These are phyloP conservation scores for Nicotiana attenuata DNA, from an alignment of 257 asterid species.

Conservation along the genomic window DNA sequence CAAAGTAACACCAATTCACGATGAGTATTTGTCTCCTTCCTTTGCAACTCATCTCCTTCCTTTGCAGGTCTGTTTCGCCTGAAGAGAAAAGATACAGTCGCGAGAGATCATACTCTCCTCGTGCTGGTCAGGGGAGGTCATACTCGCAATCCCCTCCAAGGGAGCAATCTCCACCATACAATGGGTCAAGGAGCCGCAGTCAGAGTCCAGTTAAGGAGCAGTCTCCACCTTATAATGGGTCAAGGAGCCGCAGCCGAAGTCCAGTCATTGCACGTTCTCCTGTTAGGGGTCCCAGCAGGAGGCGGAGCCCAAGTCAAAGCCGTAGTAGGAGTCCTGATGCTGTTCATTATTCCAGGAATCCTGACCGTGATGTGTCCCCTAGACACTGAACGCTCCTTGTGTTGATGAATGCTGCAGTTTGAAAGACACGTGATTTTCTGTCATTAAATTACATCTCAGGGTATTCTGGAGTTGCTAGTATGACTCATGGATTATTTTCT, in stretches of 20 bases:
- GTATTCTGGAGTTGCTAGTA: not conserved
- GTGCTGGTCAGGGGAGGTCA: constrained; percentile 17
- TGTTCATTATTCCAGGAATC: constrained; percentile 7
- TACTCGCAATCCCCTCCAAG: constrained; percentile 43
- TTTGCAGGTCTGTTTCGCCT: constrained; percentile 67
- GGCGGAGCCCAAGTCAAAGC: constrained; percentile 25
- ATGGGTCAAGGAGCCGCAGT: constrained; percentile 39
- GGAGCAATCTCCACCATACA: constrained; percentile 22
- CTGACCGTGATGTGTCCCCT: constrained; percentile 7
- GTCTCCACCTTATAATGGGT: constrained; percentile 39
- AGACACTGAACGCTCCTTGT: not conserved
- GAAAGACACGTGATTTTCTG: not conserved
- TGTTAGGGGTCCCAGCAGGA: constrained; percentile 10
- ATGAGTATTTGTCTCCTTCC: not conserved
- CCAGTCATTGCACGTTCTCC: constrained; percentile 33
- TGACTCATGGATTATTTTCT: not conserved
- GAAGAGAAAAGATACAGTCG: constrained; percentile 54
- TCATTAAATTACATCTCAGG: not conserved
- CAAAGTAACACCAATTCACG: not conserved
- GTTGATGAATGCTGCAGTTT: not conserved
- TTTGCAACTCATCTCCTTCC: constrained; percentile 20
- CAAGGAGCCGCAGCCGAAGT: constrained; percentile 50
- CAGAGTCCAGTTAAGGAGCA: constrained; percentile 45
- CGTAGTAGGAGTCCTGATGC: constrained; percentile 11
- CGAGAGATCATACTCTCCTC: constrained; percentile 31